Base-by-base conservation (phyloP, 2,329 filamentous ascomycete species). In the Fragosphaeria purpurea region DNA sequence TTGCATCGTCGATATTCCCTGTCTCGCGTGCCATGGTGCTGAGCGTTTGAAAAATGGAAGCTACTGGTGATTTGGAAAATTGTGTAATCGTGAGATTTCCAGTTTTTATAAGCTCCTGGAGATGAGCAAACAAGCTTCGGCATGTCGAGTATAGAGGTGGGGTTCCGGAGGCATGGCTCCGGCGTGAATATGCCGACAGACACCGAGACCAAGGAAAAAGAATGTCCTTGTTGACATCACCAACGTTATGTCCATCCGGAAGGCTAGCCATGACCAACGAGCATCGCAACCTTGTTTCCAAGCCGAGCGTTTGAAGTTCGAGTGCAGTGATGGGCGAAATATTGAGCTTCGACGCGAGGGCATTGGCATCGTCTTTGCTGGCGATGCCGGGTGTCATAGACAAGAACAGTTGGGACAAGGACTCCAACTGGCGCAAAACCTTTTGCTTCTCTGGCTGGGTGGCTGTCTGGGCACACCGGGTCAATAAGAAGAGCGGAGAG, bases 371-470 rank as follows among this genome's bases (percentile, higher is more conserved):
- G 41, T 83, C 78, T 8, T 78, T 75, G 46, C 70, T 69, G 2
- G 83, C 80, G n/a, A 85, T 70, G 58, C 79, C 84, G 1, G 86
- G 85, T 33, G 82, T 77, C 1, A 89, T 65, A 0, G 80, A 76
- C 1, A 89, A 67, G 0, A 89, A 67, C 3, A 73, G 72, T 56
- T 86, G 82, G 0, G 83, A 80, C 2, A 88, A 61, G 0, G 72
- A 74, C 46, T 88, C 83, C 13, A 90, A 67, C 55, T 88, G 83
- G 4, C 79, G 79, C 8, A 78, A 72, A 13, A 74, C 70, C 60
- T 86, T 88, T 7, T 69, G 66, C 9, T 69, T 62, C n/a, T 76
- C 72, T 12, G 50, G 13, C 74, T 67, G 4, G 68, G 42, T 50
- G 61, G 49, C 69, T 0, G 48, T 33, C 22, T 51, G 66, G 0